Conservation (phyloP, 129 eudicot genomes). For the Centaurea solstitialis region DNA sequence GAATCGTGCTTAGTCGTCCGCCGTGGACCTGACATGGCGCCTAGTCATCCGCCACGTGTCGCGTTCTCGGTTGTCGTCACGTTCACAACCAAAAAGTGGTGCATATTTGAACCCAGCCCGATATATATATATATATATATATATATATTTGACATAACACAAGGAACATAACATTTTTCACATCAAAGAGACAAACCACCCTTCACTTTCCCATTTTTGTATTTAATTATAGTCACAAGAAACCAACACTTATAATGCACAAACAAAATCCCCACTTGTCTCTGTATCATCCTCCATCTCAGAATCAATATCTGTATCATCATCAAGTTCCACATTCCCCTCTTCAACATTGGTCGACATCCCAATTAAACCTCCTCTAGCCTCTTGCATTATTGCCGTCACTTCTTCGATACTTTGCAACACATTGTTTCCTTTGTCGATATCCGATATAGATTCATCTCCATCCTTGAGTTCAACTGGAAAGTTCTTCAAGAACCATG, state of each 20-base stretch:
- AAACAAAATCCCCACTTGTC: constrained; percentile 67
- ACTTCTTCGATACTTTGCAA: constrained; percentile 54
- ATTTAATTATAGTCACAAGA: not conserved
- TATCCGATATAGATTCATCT: constrained; percentile 30
- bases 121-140: too few species aligned
- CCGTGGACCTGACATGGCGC: too few species aligned
- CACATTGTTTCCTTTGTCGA: constrained; percentile 9
- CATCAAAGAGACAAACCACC: too few species aligned
- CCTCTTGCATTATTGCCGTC: constrained; percentile 52
- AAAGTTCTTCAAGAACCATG: constrained; percentile 63
- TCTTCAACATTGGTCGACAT: constrained; percentile 7
- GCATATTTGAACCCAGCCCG: too few species aligned
- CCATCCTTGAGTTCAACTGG: constrained; percentile 43
- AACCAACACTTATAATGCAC: constrained; percentile 39
- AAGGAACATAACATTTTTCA: too few species aligned
- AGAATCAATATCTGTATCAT: constrained; percentile 47
- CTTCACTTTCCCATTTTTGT: not conserved
- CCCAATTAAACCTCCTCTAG: constrained; percentile 26
- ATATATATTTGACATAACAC: too few species aligned
- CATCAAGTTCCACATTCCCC: constrained; percentile 60
- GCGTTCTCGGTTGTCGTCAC: too few species aligned
- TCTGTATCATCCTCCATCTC: constrained; percentile 50
- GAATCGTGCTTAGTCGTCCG: too few species aligned
- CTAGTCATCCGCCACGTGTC: too few species aligned
- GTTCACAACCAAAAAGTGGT: too few species aligned